These are phyloP conservation scores for Puccinia novopanici DNA, from an alignment of 1,284 basidiomycete genomes.

Conservation along the genomic window DNA sequence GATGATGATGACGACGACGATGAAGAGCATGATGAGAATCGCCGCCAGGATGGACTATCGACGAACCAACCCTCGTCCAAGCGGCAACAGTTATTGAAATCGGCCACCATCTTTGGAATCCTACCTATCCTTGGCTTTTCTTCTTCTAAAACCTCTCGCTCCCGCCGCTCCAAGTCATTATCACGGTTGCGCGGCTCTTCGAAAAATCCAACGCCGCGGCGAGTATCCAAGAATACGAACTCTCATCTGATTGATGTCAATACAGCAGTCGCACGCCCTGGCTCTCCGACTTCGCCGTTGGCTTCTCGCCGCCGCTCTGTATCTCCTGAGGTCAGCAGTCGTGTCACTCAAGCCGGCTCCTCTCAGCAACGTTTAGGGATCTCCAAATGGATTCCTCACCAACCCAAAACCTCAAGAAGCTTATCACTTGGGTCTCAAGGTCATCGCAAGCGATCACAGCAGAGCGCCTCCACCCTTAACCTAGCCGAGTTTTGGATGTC, in stretches of 20 bases:
- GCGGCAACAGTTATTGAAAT: slow-evolving; percentile 26
- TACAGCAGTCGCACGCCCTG: neutral
- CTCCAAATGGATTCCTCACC: slow-evolving; percentile 6
- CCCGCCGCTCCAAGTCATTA: slow-evolving; percentile 2
- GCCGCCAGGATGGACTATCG: neutral
- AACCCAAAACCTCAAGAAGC: slow-evolving; percentile 16
- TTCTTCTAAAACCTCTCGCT: slow-evolving; percentile 9
- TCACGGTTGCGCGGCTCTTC: neutral
- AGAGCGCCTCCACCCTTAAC: neutral
- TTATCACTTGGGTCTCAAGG: slow-evolving; percentile 20
- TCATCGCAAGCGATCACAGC: neutral
- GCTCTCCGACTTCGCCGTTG: neutral
- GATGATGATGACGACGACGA: slow-evolving; percentile 53
- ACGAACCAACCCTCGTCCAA: neutral
- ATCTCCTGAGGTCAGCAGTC: neutral
- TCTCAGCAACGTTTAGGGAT: neutral
- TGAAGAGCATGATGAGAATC: slow-evolving; percentile 5
- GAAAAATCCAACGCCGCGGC: neutral
- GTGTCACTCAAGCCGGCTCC: neutral
- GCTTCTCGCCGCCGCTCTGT: neutral
- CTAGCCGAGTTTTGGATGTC: slow-evolving; percentile 71
- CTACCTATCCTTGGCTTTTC: slow-evolving; percentile 27
- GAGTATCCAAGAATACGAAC: neutral
- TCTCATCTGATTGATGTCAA: slow-evolving; percentile 15
- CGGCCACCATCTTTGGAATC: slow-evolving; percentile 28